Base-by-base conservation (phyloP, 345 rosid species). In the Aquilaria malaccensis region DNA sequence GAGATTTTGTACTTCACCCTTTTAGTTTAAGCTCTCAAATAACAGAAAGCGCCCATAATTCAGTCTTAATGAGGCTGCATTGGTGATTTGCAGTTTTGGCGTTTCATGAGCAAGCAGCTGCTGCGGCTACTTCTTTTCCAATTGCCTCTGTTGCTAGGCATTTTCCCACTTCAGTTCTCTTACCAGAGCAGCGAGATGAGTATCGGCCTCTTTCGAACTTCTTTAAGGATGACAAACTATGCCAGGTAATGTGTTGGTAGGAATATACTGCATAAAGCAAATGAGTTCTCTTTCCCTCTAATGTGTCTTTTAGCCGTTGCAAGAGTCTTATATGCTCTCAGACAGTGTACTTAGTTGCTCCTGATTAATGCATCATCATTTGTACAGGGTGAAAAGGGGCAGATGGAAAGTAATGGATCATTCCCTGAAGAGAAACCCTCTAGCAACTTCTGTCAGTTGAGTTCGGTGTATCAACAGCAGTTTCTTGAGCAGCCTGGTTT, bases 111-210 rank as follows among this genome's bases (percentile, higher is more conserved):
- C 85, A 76, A 77, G 79, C 79, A 22, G 74, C 82, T 51, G 66
- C 76, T 64, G 74, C 77, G 2, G 75, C 76, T 53, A 64, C 80
- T 56, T 79, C 95, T 45, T 73, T 77, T 54, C 83, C 85, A 64
- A 68, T 72, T 49, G 70, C 74, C 49, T 77, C 88, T n/a, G 60
- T 72, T 32, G 73, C 84, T 72, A 84, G 79, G 50, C 83, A 78
- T 70, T 79, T 89, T 52, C 89, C 97, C 52, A 66, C 85, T 6
- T 87, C 94, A 14, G 87, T 84, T 61, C 84, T 80, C 59, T 79
- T 74, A 61, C 96, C 79, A 77, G 95, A 88, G 80, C 92, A 82
- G 72, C 80, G 80, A 1, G 88, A 86, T 51, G 95, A 83, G 56
- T 67, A 74, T 47, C 74, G 72, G 63, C 67, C 86, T 65, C 72